Evolutionary conservation across 495 filamentous ascomycete genomes (phyloP), one percentile per base, ranked within the genome.

Genomic region (Penicillium riverlandense): DNA sequence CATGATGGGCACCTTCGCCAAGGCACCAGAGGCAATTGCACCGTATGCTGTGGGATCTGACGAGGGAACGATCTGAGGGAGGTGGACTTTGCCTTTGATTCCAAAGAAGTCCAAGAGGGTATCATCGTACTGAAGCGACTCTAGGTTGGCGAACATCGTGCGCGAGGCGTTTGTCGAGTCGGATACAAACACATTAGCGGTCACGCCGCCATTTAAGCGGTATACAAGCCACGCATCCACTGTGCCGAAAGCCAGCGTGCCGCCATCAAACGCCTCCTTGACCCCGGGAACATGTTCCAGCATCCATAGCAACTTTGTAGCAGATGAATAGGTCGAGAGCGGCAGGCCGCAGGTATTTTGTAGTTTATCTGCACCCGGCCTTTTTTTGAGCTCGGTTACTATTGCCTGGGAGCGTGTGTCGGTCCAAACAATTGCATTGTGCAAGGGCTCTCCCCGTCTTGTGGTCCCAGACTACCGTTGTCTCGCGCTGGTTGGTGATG

Each of bases 401-500:
- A 97, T 72, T 8, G 71, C 57, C 37, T 82, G 80, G 16, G 90
- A 94, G 48, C 91, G 77, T 1, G 91, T 96, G 58, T 97, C 91
- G 9, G 91, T 85, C 91, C 91, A 97, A 31, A 88, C 91, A 54
- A 97, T 84, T 41, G 90, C 91, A 63, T 94, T 91, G 65, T 88
- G 75, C 8, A 97, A 74, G 2, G 89, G 79, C 54, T 95, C 79
- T n/a, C 44, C 91, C 91, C 7, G 90, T 95, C 46, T 78, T 75
- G 44, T 72, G 78, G 62, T 97, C 89, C 91, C 91, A 97, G 14
- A 92, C 83, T 4, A 97, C 75, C 1, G 86, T 95, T 32, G 91
- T 97, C 72, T 97, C 91, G 52, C 91, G 82, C 67, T 97, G 91
- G 66, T 91, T 96, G 38, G 91, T 95, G 59, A 97, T 90, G 41